phyloP scores from a whole-genome alignment of 305 asterid genomes.

The Solanum hybrid region DNA sequence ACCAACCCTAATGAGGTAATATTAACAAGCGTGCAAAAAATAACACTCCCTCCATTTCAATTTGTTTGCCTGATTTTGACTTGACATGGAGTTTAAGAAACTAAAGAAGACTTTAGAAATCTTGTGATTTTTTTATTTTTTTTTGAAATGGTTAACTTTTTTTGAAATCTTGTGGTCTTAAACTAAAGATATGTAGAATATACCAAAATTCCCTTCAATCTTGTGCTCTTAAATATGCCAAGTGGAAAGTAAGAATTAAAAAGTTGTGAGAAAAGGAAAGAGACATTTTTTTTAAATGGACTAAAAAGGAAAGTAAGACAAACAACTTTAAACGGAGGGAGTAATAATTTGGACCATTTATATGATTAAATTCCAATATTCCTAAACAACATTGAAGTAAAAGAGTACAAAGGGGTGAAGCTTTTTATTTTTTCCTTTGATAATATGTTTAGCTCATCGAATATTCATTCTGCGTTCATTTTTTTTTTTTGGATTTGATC shows the following conservation, averaged over 20 bases:
- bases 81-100: neutral
- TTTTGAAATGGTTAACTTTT: too few relatives aligned
- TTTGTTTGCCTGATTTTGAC: neutral
- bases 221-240: neutral
- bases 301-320: neutral
- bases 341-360: neutral
- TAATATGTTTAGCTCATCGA: neutral
- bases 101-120: neutral
- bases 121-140: neutral
- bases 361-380: neutral
- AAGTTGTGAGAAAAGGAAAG: neutral
- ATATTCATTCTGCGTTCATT: neutral
- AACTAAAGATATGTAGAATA: neutral
- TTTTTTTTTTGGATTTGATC: neutral
- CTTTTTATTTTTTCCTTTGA: neutral
- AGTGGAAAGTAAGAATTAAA: neutral
- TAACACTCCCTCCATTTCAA: neutral
- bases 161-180: neutral
- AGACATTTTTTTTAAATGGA: neutral
- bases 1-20: neutral
- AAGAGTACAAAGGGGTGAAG: neutral
- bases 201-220: neutral
- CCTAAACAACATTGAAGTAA: neutral
- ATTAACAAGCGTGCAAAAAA: neutral
- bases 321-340: neutral